Percentiles rank a stretch among this genome's conserved stretches.
phyloP scores from a whole-genome alignment of 148 eudicot species.

The Euryodendron excelsum region DNA sequence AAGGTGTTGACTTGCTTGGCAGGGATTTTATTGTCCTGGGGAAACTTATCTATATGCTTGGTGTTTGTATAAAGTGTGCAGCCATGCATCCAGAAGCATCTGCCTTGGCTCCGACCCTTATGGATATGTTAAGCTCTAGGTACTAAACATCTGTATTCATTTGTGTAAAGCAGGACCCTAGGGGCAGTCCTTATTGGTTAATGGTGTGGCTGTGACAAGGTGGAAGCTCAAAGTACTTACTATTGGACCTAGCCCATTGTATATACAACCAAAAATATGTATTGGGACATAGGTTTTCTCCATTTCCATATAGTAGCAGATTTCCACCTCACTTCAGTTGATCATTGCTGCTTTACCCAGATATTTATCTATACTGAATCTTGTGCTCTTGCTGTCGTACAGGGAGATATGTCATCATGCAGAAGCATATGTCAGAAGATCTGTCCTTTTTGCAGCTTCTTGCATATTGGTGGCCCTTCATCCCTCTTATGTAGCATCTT shows the following conservation, averaged over 20 bases:
- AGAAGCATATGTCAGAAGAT: slow-evolving; percentile 84
- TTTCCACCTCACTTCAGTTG: not conserved
- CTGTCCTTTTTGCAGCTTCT: slow-evolving; percentile 88
- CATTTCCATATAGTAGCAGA: not conserved
- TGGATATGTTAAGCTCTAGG: slow-evolving; percentile 91
- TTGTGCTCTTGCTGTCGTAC: slow-evolving; percentile 25
- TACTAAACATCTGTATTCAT: slow-evolving; percentile 25
- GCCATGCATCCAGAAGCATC: slow-evolving; percentile 98
- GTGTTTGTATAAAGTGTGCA: slow-evolving; percentile 81
- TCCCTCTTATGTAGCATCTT: slow-evolving; percentile 86
- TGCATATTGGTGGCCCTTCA: slow-evolving; percentile 76
- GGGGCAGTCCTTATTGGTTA: not conserved
- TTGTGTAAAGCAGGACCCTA: not conserved
- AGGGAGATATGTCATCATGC: slow-evolving; percentile 76
- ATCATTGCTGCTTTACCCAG: not conserved
- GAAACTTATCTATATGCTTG: slow-evolving; percentile 87
- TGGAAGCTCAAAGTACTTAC: not conserved
- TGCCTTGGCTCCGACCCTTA: slow-evolving; percentile 64
- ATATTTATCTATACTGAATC: not conserved
- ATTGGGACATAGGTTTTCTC: not conserved
- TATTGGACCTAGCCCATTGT: not conserved
- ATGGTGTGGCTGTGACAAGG: not conserved
- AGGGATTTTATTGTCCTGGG: slow-evolving; percentile 91
- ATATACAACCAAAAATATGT: not conserved
- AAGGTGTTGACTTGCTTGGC: slow-evolving; percentile 91